Evolutionary conservation across 2,329 filamentous ascomycete species (phyloP), one percentile per base, ranked within the genome.

Genomic region (Xylariales sp.): DNA sequence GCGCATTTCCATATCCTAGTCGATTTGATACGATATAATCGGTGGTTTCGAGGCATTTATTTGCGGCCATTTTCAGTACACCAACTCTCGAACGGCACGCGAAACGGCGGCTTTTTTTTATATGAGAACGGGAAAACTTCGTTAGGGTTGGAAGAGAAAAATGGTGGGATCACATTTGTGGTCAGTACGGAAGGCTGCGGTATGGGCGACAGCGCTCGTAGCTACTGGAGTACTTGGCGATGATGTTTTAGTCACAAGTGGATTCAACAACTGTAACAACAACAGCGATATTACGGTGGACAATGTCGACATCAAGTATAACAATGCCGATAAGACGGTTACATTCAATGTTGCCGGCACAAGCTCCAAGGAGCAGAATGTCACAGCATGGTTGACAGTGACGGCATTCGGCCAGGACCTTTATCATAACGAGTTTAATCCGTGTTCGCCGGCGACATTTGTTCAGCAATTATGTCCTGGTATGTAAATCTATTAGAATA

Each of bases 331-430:
- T 68, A 90, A 92, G 77, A 87, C 86, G 56, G 86, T 98, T 69
- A 87, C 83, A 3, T 98, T 97, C 80, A 90, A 98, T 78, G 87
- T 97, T 28, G 88, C 90, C 41, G 96, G 95, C 69, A 89, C 87
- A 67, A 97, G 92, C 78, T 80, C 81, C 62, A 87, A 87, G 77
- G 80, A 86, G 72, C 93, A 96, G 79, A 94, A 97, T 72, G 93
- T 98, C 68, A 92, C 87, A 63, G 94, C 93, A 14, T 83, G 82
- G 3, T 83, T 98, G 67, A 86, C 88, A 28, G 92, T 97, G 46
- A 91, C 86, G 32, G 95, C 95, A 8, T 98, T 98, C 76, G 96
- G 96, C 67, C 88, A 88, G 66, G 81, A 91, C 69, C 88, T 97
- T 30, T 98, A 97, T 81, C 84, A 86, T 46, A 92, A 93, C 67